Percentiles rank a stretch among this genome's conserved stretches.
Evolutionary conservation across 2,329 filamentous ascomycete species (phyloP).

Genomic region (Diaporthe citrichinensis): DNA sequence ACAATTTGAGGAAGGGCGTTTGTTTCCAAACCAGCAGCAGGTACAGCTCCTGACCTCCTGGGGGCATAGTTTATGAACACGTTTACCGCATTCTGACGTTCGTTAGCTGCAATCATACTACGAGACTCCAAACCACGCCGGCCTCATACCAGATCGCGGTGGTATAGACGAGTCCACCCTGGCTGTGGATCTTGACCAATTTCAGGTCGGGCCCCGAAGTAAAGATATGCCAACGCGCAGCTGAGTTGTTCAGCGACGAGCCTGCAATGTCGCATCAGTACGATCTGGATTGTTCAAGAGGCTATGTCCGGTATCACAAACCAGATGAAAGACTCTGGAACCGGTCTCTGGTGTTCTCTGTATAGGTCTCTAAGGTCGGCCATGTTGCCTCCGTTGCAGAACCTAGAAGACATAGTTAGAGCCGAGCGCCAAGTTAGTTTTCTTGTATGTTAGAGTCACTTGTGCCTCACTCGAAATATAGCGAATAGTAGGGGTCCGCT

Average conservation of each 20-base stretch:
- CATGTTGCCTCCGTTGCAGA: not conserved
- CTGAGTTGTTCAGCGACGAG: not conserved
- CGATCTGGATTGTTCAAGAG: not conserved
- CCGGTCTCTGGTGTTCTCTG: not conserved
- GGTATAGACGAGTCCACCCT: not conserved
- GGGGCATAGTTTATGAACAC: not conserved
- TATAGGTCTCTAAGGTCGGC: not conserved
- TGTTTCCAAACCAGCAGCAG: not conserved
- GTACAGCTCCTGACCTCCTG: not conserved
- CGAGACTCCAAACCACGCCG: not conserved
- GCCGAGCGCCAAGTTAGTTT: too few relatives aligned
- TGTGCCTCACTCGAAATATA: too few relatives aligned
- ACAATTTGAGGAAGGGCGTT: not conserved
- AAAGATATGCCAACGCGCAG: not conserved
- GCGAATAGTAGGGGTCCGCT: too few relatives aligned
- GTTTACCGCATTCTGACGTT: not conserved
- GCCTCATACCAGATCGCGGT: not conserved
- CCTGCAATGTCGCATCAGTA: not conserved
- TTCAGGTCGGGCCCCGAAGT: not conserved
- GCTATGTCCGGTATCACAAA: not conserved
- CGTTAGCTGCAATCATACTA: not conserved
- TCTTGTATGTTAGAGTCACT: too few relatives aligned
- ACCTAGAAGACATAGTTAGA: too few relatives aligned
- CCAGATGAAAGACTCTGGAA: not conserved
- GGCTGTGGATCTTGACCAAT: not conserved